These are phyloP conservation scores for Ophiocordyceps camponoti-rufipedis DNA, from an alignment of 2,329 filamentous ascomycete species.

Conservation along the genomic window DNA sequence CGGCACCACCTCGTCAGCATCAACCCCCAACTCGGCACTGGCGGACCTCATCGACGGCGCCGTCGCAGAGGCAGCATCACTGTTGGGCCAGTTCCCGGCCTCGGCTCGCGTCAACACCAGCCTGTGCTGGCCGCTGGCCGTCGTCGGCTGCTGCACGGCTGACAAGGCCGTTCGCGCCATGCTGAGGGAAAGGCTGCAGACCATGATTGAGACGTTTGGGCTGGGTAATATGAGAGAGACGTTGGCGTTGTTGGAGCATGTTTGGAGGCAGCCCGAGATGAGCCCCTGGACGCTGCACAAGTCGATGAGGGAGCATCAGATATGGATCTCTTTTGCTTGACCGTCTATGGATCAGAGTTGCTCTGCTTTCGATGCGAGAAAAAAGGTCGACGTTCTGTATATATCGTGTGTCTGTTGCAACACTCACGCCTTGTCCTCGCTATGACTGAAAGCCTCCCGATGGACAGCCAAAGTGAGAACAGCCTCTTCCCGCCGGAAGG, in stretches of 20 bases:
- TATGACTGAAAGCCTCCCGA: not conserved
- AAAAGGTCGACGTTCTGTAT: no score
- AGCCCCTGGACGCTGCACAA: constrained; percentile 25
- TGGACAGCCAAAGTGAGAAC: not conserved
- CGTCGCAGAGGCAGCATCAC: constrained; percentile 11
- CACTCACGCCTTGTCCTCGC: not conserved
- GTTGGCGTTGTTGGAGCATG: constrained; percentile 19
- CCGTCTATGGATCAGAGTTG: not conserved
- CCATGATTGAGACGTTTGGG: constrained; percentile 18
- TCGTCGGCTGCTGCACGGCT: constrained; percentile 17
- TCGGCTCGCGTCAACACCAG: constrained; percentile 19
- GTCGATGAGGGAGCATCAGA: constrained; percentile 25
- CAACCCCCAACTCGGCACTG: constrained; percentile 9
- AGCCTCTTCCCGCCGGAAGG: not conserved
- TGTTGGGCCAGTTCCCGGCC: constrained; percentile 14
- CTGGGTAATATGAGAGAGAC: constrained; percentile 27
- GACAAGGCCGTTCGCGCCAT: constrained; percentile 17
- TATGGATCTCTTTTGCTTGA: constrained; percentile 30
- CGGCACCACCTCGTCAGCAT: constrained; percentile 8
- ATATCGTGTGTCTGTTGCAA: not conserved
- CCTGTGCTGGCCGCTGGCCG: constrained; percentile 19
- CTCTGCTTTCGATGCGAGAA: no score
- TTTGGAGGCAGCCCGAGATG: constrained; percentile 19
- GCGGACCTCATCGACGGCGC: constrained; percentile 10
- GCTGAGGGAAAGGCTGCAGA: constrained; percentile 14